A percentile compares a stretch with the other conserved stretches of the same genome.
Conservation (phyloP, 2,329 filamentous ascomycete genomes). For the Fusarium sp. region DNA sequence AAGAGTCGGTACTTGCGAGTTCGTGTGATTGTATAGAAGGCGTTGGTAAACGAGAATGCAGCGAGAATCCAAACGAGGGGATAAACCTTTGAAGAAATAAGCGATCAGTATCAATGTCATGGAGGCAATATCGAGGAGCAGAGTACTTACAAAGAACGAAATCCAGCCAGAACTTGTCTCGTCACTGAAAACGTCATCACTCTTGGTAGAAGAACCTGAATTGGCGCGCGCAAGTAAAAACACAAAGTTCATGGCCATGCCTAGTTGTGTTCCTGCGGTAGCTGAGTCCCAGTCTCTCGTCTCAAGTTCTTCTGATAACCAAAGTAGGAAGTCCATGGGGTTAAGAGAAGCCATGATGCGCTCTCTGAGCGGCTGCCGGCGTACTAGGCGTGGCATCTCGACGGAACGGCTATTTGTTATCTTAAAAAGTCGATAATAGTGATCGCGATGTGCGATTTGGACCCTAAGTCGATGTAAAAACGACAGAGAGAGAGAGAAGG, state of each 20-base stretch:
- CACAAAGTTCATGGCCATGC: slow-evolving; percentile 78
- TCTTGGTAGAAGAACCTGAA: slow-evolving; percentile 62
- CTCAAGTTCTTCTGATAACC: slow-evolving; percentile 92
- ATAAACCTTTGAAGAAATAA: slow-evolving; percentile 63
- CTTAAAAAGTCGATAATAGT: background rate
- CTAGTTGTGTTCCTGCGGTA: slow-evolving; percentile 79
- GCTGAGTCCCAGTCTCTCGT: slow-evolving; percentile 91
- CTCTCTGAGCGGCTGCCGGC: slow-evolving; percentile 81
- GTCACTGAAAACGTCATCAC: slow-evolving; percentile 89
- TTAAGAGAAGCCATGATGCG: slow-evolving; percentile 85
- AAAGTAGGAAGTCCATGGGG: slow-evolving; percentile 88
- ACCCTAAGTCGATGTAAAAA: background rate
- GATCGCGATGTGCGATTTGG: slow-evolving; percentile 3
- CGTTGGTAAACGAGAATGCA: slow-evolving; percentile 76
- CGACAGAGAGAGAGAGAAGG: slow-evolving; percentile 11
- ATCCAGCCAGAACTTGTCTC: slow-evolving; percentile 73
- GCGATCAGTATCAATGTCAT: slow-evolving; percentile 19
- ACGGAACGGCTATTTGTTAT: slow-evolving; percentile 2
- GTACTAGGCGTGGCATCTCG: slow-evolving; percentile 80
- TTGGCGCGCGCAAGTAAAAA: slow-evolving; percentile 89
- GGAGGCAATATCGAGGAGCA: background rate
- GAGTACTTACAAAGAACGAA: slow-evolving; percentile 63
- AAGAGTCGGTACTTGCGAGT: slow-evolving; percentile 92
- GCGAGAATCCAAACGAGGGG: slow-evolving; percentile 78
- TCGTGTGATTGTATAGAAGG: slow-evolving; percentile 82